Conservation (phyloP, 164 flowering plant genomes). For the Cinnamomum micranthum region DNA sequence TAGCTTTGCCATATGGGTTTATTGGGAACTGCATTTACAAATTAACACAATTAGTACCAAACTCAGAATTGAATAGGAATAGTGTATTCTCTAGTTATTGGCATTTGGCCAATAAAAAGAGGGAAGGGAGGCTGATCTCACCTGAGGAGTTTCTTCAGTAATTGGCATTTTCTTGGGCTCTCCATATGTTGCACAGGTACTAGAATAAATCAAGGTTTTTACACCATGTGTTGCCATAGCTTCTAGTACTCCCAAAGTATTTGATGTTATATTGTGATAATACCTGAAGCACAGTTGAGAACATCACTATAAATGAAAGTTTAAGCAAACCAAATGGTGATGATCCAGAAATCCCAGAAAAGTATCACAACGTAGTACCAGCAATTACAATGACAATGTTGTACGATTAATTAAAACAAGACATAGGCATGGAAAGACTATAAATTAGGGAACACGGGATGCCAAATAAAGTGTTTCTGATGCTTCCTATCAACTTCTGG, state of each 20-base stretch:
- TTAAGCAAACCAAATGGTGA: background rate
- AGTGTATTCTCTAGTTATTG: background rate
- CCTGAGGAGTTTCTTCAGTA: constrained; percentile 95
- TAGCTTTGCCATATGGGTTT: constrained; percentile 98
- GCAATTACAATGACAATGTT: too few species aligned
- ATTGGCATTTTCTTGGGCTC: constrained; percentile 94
- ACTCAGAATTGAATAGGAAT: background rate
- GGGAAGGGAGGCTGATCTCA: constrained; percentile 8
- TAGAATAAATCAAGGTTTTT: constrained; percentile 82
- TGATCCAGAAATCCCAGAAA: background rate
- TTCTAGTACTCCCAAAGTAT: constrained; percentile 81
- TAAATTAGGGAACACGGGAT: too few species aligned
- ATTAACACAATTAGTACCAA: background rate
- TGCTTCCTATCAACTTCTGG: background rate
- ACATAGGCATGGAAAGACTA: too few species aligned
- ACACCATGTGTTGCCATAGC: constrained; percentile 86
- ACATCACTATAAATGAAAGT: background rate
- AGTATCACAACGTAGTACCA: background rate
- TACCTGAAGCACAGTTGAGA: constrained; percentile 42
- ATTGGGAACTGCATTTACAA: constrained; percentile 64
- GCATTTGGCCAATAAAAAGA: background rate
- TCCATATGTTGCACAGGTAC: constrained; percentile 88
- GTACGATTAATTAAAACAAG: too few species aligned
- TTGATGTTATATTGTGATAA: constrained; percentile 96
- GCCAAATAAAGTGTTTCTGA: too few species aligned